These are phyloP conservation scores for Penicillium sp. DNA, from an alignment of 2,329 filamentous ascomycete species.

Conservation along the genomic window DNA sequence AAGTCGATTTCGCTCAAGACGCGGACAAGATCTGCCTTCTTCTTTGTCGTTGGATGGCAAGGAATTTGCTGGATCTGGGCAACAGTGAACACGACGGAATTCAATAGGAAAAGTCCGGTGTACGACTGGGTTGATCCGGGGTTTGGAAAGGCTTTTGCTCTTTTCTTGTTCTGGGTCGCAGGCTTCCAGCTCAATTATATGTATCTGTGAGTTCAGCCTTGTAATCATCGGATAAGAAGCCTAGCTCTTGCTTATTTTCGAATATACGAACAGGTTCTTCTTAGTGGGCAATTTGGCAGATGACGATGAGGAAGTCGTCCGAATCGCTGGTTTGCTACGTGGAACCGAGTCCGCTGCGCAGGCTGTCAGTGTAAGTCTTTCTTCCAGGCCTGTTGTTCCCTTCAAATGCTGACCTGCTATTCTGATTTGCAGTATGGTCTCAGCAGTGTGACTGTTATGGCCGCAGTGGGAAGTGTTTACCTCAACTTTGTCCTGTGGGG, in stretches of 20 bases:
- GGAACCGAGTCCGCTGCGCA: constrained; percentile 74
- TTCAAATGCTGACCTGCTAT: not conserved
- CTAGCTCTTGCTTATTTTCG: not conserved
- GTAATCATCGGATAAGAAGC: not conserved
- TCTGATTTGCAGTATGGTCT: constrained; percentile 58
- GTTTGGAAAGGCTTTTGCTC: constrained; percentile 66
- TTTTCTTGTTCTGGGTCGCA: constrained; percentile 67
- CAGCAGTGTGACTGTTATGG: constrained; percentile 62
- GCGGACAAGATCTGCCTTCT: constrained; percentile 59
- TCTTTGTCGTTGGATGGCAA: constrained; percentile 53
- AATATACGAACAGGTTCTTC: constrained; percentile 58
- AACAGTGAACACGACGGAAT: constrained; percentile 64
- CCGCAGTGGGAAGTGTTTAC: constrained; percentile 66
- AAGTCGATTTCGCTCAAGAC: constrained; percentile 55
- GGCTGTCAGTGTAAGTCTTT: constrained; percentile 58
- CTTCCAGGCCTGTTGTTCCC: not conserved
- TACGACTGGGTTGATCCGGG: constrained; percentile 67
- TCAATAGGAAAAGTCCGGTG: constrained; percentile 56
- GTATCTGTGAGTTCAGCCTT: constrained; percentile 55
- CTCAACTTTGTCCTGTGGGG: constrained; percentile 71
- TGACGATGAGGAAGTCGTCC: constrained; percentile 64
- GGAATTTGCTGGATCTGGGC: constrained; percentile 74
- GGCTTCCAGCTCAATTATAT: constrained; percentile 75
- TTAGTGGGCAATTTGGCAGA: constrained; percentile 66
- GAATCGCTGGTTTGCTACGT: constrained; percentile 66